Base-by-base conservation (phyloP, 306 rosid species). In the Prunus fruticosa region DNA sequence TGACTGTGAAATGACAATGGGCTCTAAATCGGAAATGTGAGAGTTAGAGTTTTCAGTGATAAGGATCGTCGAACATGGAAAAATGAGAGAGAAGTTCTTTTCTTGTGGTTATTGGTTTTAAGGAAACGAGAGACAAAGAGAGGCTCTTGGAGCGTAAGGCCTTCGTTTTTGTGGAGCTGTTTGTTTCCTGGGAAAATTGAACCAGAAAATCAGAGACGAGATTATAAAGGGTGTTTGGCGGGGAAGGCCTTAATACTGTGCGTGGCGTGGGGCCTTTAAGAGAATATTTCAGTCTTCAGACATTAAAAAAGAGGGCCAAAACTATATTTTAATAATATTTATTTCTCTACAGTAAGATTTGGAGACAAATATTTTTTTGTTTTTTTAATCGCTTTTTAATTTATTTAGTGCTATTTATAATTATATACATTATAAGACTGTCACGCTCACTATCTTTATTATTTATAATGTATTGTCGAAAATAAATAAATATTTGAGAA, bases 161-260 rank as follows among this genome's bases (percentile, higher is more conserved):
- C 73, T 76, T 75, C 60, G 67, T 72, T 73, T 60, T 78, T 22
- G 57, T 41, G 49, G 63, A 58, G 81, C 58, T 66, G 80, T 69
- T 84, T 53, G 84, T 69, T 65, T 77, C 71, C 72, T 23, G 66
- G 53, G 80, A 82, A 76, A 84, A 83, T 79, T 18, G 76, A 74
- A 74, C 25, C n/a, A 41, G 51, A 71, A 58, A 74, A 43, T 27
- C 49, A 76, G 16, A 72, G 46, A 23, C 15, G 25, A 34, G 10
- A 73, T 2, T 43, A 25, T 19, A 64, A 32, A 34, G 20, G 2
- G 9, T 11, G 69, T 64, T 64, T 34, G 49, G 49, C 47, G 80
- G 67, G 67, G 41, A 63, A 60, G 53, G 53, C 53, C 53, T 38
- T 38, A 7, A 0, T 38, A 38, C 9, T 38, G 43, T 38, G 9